phyloP scores from a whole-genome alignment of 148 eudicot species.

The Rhododendron molle region DNA sequence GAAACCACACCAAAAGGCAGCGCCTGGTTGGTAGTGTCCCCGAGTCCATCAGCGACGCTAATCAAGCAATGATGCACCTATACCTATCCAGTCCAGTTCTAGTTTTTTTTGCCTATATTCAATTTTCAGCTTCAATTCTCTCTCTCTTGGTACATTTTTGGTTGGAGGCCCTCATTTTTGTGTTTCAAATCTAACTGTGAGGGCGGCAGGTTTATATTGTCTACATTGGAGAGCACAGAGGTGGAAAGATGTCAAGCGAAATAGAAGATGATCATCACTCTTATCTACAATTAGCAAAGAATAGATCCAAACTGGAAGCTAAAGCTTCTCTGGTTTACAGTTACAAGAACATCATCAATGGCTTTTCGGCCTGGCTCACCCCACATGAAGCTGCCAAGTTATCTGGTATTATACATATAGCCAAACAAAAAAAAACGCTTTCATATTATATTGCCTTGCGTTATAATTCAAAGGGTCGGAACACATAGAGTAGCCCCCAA shows the following conservation, averaged over 20 bases:
- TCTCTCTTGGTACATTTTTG: neutral
- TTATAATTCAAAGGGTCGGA: no score
- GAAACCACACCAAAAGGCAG: no score
- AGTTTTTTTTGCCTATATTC: no score
- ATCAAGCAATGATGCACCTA: no score
- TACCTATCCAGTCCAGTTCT: no score
- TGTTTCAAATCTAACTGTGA: neutral
- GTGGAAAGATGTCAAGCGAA: conserved; percentile 26
- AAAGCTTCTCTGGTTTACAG: conserved; percentile 70
- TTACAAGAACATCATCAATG: conserved; percentile 50
- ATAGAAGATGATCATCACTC: conserved; percentile 68
- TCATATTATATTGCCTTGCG: no score
- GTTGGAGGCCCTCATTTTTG: neutral
- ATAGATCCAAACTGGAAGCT: conserved; percentile 64
- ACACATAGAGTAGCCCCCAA: no score
- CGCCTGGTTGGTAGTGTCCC: no score
- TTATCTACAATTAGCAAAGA: conserved; percentile 54
- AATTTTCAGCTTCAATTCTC: neutral
- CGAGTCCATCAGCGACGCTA: no score
- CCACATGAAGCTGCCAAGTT: conserved; percentile 12
- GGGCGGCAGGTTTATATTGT: neutral
- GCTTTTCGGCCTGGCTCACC: conserved; percentile 19
- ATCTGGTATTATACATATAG: neutral
- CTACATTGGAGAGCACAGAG: neutral
- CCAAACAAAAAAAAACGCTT: no score